phyloP scores from a whole-genome alignment of 2,329 filamentous ascomycete species.

The Arthrocladium fulminans region DNA sequence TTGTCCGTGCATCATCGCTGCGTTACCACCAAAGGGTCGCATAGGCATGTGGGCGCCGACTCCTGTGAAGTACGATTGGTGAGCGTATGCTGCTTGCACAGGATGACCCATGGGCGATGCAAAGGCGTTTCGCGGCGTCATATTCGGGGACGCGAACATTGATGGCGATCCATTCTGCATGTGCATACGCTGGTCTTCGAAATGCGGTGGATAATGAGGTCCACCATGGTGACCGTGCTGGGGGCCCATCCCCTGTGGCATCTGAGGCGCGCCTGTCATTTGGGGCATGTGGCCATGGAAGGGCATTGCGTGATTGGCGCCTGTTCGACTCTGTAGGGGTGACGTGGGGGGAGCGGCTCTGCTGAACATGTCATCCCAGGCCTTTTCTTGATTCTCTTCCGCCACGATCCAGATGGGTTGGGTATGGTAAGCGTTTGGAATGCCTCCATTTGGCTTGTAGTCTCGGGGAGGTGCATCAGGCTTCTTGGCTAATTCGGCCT shows the following conservation, averaged over 20 bases:
- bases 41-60: constrained; percentile 59
- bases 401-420: constrained; percentile 72
- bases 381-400: constrained; percentile 63
- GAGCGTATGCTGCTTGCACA: constrained; percentile 61
- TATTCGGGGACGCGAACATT: constrained; percentile 75
- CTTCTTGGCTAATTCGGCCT: constrained; percentile 8
- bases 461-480: constrained; percentile 45
- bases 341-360: constrained; percentile 56
- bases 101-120: constrained; percentile 59
- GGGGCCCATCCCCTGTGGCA: constrained; percentile 60
- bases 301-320: constrained; percentile 58
- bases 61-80: constrained; percentile 63
- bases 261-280: constrained; percentile 44
- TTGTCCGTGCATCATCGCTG: constrained; percentile 64
- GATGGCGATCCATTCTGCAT: constrained; percentile 75
- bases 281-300: constrained; percentile 82
- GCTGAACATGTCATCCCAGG: constrained; percentile 74
- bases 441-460: constrained; percentile 69
- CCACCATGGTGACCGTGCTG: constrained; percentile 74
- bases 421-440: constrained; percentile 77
- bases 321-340: constrained; percentile 54
- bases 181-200: constrained; percentile 75
- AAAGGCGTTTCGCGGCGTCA: constrained; percentile 58
- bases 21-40: constrained; percentile 61
- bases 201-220: constrained; percentile 64